phyloP scores from a whole-genome alignment of 495 filamentous ascomycete genomes.

The Hyaloscypha variabilis region DNA sequence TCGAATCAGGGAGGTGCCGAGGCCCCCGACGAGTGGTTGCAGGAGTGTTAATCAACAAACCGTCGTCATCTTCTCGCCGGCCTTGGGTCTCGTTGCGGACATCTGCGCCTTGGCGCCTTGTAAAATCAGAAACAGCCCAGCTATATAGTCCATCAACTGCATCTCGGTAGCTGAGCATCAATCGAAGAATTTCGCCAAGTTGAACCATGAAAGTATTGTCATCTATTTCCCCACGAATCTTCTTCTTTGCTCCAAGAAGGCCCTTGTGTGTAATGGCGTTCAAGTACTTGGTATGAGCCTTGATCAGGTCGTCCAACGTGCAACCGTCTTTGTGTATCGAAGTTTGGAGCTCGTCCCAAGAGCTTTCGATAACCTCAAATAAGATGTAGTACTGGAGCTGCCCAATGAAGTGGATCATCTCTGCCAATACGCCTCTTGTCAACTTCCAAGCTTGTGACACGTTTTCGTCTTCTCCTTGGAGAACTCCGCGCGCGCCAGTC shows the following conservation, averaged over 20 bases:
- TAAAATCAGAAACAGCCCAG: constrained; percentile 92
- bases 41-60: constrained; percentile 28
- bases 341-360: constrained; percentile 85
- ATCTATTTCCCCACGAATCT: constrained; percentile 42
- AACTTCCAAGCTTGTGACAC: constrained; percentile 86
- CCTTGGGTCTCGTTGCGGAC: constrained; percentile 72
- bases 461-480: constrained; percentile 76
- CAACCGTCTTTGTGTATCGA: constrained; percentile 78
- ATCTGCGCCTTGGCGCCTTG: constrained; percentile 79
- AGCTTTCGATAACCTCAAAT: constrained; percentile 95
- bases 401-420: constrained; percentile 98
- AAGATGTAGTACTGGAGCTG: constrained; percentile 99
- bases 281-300: constrained; percentile 87
- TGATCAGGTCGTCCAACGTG: constrained; percentile 94
- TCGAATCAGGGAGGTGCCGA: constrained; percentile 23
- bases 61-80: constrained; percentile 47
- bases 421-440: constrained; percentile 83
- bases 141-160: constrained; percentile 93
- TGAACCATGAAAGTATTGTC: constrained; percentile 88
- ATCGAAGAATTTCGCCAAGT: constrained; percentile 87
- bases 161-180: constrained; percentile 93
- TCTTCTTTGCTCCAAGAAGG: constrained; percentile 71
- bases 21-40: constrained; percentile 32
- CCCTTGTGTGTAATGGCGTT: constrained; percentile 96
- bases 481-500: constrained; percentile 90